Base-by-base conservation (phyloP, 2,329 filamentous ascomycete species). In the Cercospora janseana region DNA sequence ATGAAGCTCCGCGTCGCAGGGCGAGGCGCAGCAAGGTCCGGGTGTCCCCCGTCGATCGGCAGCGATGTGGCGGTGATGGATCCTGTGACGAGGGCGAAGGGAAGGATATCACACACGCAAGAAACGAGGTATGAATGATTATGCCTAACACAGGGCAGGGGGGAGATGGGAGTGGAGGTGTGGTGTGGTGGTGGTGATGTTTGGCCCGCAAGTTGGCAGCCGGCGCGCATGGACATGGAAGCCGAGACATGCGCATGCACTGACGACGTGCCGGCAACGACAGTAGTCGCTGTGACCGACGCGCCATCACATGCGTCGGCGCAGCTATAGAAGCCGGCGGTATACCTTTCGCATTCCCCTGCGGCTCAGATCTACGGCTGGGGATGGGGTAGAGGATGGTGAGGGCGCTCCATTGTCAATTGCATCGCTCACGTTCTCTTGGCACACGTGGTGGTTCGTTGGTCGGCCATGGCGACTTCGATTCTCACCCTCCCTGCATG, bases 11-110 rank as follows among this genome's bases (percentile, higher is more conserved):
- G n/a, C n/a, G n/a, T n/a, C 4, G 18, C 15, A 26, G 7, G 24
- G 32, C 38, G 47, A 50, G 40, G 47, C 47, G 47, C 47, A 50
- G 47, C 31, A 15, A 35, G 31, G 13, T 35, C 10, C 31, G 31
- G 31, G 13, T 35, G n/a, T 35, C 31, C 20, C 31, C 15, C 15
- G 20, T 16, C 10, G 18, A 16, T 4, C 10, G 31, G 27, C 20
- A 28, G 32, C 41, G n/a, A 29, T 8, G 15, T 18, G 12, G 24
- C 15, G 41, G 20, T 18, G 32, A 44, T 35, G 20, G 31, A 9
- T n/a, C n/a, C n/a, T n/a, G n/a, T n/a, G n/a, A n/a, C n/a, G n/a
- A n/a, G n/a, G n/a, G n/a, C n/a, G n/a, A n/a, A n/a, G n/a, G n/a
- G n/a, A n/a, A n/a, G n/a, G n/a, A n/a, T n/a, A 21, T 23, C 34